A percentile compares a stretch with the other conserved stretches of the same genome.
These are phyloP conservation scores for Leishmania braziliensis DNA, from an alignment of 208 protist genomes.

Conservation along the genomic window DNA sequence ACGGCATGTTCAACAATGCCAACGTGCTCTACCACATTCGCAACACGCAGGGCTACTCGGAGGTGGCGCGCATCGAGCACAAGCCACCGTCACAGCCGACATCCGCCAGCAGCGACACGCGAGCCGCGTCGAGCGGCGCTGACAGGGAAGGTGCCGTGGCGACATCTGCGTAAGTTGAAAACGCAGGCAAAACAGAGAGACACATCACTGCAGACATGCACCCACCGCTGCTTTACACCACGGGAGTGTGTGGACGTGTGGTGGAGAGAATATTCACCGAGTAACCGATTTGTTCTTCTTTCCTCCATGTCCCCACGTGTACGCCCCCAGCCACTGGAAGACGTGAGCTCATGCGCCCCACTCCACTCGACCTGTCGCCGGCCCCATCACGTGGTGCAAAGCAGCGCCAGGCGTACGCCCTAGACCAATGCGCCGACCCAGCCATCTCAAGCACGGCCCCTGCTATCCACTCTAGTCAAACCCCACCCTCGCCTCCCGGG, in stretches of 20 bases:
- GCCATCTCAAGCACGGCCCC: neutral
- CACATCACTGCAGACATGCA: neutral
- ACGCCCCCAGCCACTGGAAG: too few species aligned
- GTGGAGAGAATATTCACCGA: neutral
- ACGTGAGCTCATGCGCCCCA: neutral
- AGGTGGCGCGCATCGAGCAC: conserved; percentile 73
- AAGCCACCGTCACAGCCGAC: conserved; percentile 2
- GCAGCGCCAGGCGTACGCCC: neutral
- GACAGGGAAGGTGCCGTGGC: neutral
- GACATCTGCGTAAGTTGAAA: neutral
- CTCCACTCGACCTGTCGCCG: neutral
- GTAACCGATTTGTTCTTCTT: neutral
- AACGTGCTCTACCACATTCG: conserved; percentile 99
- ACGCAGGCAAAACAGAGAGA: neutral
- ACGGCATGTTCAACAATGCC: conserved; percentile 99
- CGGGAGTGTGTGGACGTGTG: neutral
- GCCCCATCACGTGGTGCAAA: neutral
- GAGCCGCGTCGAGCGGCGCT: neutral
- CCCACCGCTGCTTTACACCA: neutral
- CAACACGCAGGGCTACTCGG: conserved; percentile 91
- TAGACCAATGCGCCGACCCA: neutral
- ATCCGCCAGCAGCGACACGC: neutral
- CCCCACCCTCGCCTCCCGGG: neutral
- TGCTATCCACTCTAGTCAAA: neutral
- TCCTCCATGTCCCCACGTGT: neutral